Evolutionary conservation across 2,329 filamentous ascomycete species (phyloP).

Genomic region (Ceratocystis smalleyi): DNA sequence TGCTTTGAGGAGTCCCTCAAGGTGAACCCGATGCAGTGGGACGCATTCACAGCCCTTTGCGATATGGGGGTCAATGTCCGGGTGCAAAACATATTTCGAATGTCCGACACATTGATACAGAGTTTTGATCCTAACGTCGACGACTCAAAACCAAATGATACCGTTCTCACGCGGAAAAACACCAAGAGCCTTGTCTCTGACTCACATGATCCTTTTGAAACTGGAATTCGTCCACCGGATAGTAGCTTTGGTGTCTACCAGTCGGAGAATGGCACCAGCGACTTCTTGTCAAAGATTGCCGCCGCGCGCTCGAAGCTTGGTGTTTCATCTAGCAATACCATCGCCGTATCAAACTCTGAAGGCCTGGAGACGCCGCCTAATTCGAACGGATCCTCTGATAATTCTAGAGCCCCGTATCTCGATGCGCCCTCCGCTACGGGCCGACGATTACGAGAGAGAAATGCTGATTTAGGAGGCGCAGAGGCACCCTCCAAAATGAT

Average conservation of each 20-base stretch:
- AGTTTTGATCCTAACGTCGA: constrained; percentile 27
- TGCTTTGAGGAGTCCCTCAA: constrained; percentile 82
- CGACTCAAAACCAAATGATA: constrained; percentile 14
- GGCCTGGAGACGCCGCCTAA: constrained; percentile 45
- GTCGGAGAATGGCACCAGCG: constrained; percentile 20
- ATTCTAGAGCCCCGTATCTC: not conserved
- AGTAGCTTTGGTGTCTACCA: constrained; percentile 16
- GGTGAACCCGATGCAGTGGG: constrained; percentile 93
- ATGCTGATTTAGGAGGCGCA: constrained; percentile 14
- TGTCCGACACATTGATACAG: constrained; percentile 40
- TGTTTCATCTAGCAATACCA: constrained; percentile 19
- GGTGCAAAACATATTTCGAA: constrained; percentile 72
- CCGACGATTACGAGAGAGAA: constrained; percentile 35
- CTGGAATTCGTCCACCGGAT: constrained; percentile 6
- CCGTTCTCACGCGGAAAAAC: constrained; percentile 15
- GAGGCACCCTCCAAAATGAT: constrained; percentile 45
- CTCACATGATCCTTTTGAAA: constrained; percentile 37
- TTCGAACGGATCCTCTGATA: constrained; percentile 13
- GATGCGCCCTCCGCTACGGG: constrained; percentile 39
- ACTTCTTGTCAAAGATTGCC: constrained; percentile 41
- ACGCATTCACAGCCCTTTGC: constrained; percentile 78
- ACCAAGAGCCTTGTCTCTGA: constrained; percentile 10
- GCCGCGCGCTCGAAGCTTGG: constrained; percentile 33
- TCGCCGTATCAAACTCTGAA: constrained; percentile 32
- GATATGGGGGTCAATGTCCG: constrained; percentile 72